Percentiles rank a stretch among this genome's conserved stretches.
These are phyloP conservation scores for Rhodomyrtus psidioides DNA, from an alignment of 441 rosid genomes.

Conservation along the genomic window DNA sequence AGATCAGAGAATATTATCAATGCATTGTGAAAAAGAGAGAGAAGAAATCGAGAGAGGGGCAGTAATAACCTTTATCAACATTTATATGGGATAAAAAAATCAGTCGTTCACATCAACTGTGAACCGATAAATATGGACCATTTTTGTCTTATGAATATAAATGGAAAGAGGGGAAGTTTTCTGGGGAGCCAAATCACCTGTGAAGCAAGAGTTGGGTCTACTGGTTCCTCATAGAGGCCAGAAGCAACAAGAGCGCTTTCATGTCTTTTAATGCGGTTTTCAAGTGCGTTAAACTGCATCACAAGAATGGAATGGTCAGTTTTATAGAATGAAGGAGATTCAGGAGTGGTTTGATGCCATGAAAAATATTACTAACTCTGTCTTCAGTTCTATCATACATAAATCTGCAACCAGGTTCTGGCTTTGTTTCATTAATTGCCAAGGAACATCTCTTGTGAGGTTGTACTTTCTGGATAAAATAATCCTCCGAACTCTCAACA, in stretches of 20 bases:
- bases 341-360: background rate
- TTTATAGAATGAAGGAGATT: slow-evolving; percentile 5
- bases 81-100: background rate
- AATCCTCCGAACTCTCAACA: slow-evolving; percentile 49
- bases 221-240: slow-evolving; percentile 62
- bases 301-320: slow-evolving; percentile 1
- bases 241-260: slow-evolving; percentile 52
- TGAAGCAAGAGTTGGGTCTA: slow-evolving; percentile 88
- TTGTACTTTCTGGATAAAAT: slow-evolving; percentile 63
- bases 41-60: background rate
- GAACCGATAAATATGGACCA: background rate
- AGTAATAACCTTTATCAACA: background rate
- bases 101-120: background rate
- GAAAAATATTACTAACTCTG: slow-evolving; percentile 38
- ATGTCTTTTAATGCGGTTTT: slow-evolving; percentile 55
- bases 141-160: background rate
- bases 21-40: background rate
- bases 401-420: slow-evolving; percentile 77
- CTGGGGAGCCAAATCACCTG: slow-evolving; percentile 41
- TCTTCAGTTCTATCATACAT: slow-evolving; percentile 88
- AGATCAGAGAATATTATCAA: slow-evolving; percentile 27
- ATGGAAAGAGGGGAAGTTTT: background rate
- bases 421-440: slow-evolving; percentile 50
- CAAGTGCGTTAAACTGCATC: slow-evolving; percentile 64
- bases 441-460: slow-evolving; percentile 58